Conservation (phyloP, 345 rosid species). For the Theobroma cacao region DNA sequence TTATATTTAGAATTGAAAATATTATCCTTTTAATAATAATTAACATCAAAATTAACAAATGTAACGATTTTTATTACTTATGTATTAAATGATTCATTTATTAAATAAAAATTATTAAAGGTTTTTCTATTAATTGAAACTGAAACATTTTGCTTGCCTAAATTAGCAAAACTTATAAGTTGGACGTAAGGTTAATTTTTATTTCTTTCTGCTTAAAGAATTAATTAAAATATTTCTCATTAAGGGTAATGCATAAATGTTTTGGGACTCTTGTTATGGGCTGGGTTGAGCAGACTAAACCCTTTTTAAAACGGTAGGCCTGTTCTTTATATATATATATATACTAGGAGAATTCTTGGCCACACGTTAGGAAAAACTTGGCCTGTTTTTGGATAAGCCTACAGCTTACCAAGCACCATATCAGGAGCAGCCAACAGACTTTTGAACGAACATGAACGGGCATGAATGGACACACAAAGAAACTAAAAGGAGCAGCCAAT, state of each 20-base stretch:
- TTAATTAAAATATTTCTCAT: too few relatives aligned
- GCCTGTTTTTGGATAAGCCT: slow-evolving; percentile 6
- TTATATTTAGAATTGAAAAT: too few relatives aligned
- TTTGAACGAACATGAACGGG: neutral
- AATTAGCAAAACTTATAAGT: too few relatives aligned
- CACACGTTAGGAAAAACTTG: neutral
- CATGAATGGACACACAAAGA: neutral
- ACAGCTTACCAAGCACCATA: neutral
- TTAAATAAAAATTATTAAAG: too few relatives aligned
- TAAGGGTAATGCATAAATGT: neutral
- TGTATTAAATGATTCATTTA: too few relatives aligned
- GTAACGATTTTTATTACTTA: too few relatives aligned
- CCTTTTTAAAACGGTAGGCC: neutral
- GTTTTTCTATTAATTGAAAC: too few relatives aligned
- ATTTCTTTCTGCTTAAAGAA: too few relatives aligned
- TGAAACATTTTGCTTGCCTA: too few relatives aligned
- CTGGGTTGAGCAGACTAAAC: neutral
- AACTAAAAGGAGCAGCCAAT: neutral
- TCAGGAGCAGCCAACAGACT: neutral
- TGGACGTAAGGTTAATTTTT: too few relatives aligned
- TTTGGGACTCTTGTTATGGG: neutral
- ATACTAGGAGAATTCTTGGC: neutral
- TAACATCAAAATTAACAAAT: too few relatives aligned
- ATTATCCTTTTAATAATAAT: too few relatives aligned
- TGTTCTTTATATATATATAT: neutral